Evolutionary conservation across 1,284 basidiomycete genomes (phyloP), one percentile per base, ranked within the genome.

Genomic region (Boletus semigastroideus): DNA sequence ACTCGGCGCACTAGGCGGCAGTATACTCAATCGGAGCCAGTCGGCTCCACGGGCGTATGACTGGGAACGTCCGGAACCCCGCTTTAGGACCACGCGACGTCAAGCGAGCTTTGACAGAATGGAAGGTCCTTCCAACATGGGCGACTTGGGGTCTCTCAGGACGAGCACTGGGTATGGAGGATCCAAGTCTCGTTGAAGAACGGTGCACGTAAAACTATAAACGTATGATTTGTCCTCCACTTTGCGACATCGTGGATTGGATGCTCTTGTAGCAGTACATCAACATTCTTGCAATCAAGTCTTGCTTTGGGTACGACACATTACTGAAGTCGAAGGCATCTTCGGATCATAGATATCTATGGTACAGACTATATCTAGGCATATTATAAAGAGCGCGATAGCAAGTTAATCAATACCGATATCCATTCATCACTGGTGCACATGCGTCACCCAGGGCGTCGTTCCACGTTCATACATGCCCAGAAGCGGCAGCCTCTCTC

Each of bases 111-210:
- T 72, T 56, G 82, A 86, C 63, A 74, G 84, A 48, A 82, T 81
- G 4, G 86, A 88, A 64, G 86, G 85, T 4, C 65, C 83, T n/a
- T 88, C 86, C 30, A 78, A 76, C 61, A 61, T 37, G 36, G 17
- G 36, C 30, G 78, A 76, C 61, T 61, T 19, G 36, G 36, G 36
- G 11, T 55, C 76, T 16, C 82, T 84, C 75, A 78, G 88, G 65
- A 72, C 75, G 42, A 86, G 85, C 61, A 85, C 84, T 19, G 88
- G 86, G 0, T 75, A 83, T 51, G 89, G 89, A 31, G 82, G 87
- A 20, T 87, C 87, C 2, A 82, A 70, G 56, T 82, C 86, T 36
- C 68, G 77, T 34, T 78, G 58, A 74, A 42, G 38, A 28, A 8
- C 16, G 14, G 31, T 20, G 17, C n/a, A 48, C 46, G 34, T 42